Percentiles rank a stretch among this genome's conserved stretches.
Evolutionary conservation across 192 early-diverging fungal genomes (phyloP).

Genomic region (Mortierella antarctica): DNA sequence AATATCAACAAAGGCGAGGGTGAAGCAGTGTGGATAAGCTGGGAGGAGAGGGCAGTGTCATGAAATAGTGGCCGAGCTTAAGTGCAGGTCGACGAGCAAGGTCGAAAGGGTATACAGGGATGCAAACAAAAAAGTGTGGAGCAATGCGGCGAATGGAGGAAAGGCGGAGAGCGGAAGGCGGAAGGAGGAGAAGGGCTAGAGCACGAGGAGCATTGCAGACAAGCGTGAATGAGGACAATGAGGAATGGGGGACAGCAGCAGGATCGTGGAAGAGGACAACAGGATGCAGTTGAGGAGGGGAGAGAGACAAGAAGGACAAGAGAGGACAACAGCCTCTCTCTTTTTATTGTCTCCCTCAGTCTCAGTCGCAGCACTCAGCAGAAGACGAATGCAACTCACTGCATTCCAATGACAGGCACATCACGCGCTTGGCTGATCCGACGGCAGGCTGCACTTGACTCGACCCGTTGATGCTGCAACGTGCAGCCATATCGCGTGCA

Average conservation of each 20-base stretch:
- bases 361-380: no score
- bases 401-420: no score
- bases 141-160: not conserved
- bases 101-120: not conserved
- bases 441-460: no score
- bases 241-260: no score
- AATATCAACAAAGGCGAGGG: no score
- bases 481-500: no score
- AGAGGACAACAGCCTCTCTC: no score
- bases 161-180: not conserved
- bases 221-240: not conserved
- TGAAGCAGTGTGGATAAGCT: not conserved
- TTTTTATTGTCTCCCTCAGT: no score
- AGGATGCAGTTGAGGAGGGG: not conserved
- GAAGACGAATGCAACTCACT: no score
- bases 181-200: not conserved
- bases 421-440: no score
- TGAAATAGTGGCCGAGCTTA: not conserved
- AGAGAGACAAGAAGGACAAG: not conserved
- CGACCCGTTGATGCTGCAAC: no score
- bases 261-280: not conserved
- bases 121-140: no score
- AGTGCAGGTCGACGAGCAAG: not conserved
- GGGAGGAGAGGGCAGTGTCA: not conserved
- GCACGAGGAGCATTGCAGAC: not conserved